Evolutionary conservation across 352 stramenopile genomes (phyloP).

Genomic region (Pythium aristosporum): DNA sequence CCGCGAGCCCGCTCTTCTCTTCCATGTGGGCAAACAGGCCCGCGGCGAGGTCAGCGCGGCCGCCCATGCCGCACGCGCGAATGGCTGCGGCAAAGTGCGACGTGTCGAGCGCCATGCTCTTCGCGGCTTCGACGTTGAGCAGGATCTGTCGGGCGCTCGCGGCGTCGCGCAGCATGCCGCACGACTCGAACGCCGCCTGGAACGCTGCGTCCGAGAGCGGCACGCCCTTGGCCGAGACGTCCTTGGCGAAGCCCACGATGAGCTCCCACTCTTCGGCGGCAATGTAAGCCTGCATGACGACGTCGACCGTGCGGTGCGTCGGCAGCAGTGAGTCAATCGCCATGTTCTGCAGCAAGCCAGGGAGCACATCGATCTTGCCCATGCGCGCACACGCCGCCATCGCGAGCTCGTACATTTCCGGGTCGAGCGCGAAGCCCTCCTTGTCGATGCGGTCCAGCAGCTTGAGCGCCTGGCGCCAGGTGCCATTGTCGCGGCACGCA

Average conservation of each 20-base stretch:
- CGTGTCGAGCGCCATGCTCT: slow-evolving; percentile 27
- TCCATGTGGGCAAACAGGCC: slow-evolving; percentile 70
- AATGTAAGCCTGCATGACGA: slow-evolving; percentile 79
- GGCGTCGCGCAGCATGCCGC: slow-evolving; percentile 57
- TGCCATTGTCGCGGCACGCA: slow-evolving; percentile 52
- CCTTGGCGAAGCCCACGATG: slow-evolving; percentile 50
- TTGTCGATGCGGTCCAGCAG: slow-evolving; percentile 71
- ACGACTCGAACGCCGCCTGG: slow-evolving; percentile 70
- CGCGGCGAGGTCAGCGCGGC: slow-evolving; percentile 49
- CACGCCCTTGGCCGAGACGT: slow-evolving; percentile 45
- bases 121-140: slow-evolving; percentile 33
- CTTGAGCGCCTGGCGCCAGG: slow-evolving; percentile 75
- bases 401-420: slow-evolving; percentile 78
- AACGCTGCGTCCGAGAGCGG: slow-evolving; percentile 68
- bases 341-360: slow-evolving; percentile 78
- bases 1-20: slow-evolving; percentile 40
- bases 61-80: slow-evolving; percentile 62
- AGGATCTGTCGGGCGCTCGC: slow-evolving; percentile 51
- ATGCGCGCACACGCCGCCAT: slow-evolving; percentile 77
- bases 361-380: slow-evolving; percentile 78
- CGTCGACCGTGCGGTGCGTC: slow-evolving; percentile 71
- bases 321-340: slow-evolving; percentile 59
- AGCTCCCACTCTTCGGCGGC: slow-evolving; percentile 62
- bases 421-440: slow-evolving; percentile 47
- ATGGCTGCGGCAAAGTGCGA: slow-evolving; percentile 59